phyloP scores from a whole-genome alignment of 2,329 filamentous ascomycete species.

The Hymenoscyphus repandus region DNA sequence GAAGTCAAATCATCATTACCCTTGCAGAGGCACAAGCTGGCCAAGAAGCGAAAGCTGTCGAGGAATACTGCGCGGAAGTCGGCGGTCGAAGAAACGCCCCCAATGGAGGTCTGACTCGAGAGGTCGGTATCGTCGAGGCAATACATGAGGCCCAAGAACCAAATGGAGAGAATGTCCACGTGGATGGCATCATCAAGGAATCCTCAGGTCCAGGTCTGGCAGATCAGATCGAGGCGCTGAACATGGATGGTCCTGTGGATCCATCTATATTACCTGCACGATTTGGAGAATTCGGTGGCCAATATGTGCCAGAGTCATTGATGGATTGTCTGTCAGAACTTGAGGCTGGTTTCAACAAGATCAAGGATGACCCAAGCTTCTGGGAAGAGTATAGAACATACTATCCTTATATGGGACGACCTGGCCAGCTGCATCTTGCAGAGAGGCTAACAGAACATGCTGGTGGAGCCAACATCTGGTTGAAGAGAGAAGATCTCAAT shows the following conservation, averaged over 20 bases:
- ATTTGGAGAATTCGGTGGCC: conserved; percentile 93
- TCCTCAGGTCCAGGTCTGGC: conserved; percentile 24
- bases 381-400: conserved; percentile 96
- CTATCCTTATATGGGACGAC: conserved; percentile 95
- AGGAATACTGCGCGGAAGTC: conserved; percentile 79
- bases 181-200: conserved; percentile 59
- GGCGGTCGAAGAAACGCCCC: conserved; percentile 48
- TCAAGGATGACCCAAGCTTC: conserved; percentile 82
- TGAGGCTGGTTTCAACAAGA: conserved; percentile 83
- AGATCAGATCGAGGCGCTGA: conserved; percentile 65
- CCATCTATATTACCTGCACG: conserved; percentile 66
- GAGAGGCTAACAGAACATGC: conserved; percentile 83
- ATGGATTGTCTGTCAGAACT: conserved; percentile 95
- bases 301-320: conserved; percentile 94
- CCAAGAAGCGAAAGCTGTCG: conserved; percentile 64
- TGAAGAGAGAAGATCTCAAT: conserved; percentile 96
- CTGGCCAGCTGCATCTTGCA: conserved; percentile 85
- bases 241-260: conserved; percentile 42
- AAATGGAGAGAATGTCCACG: conserved; percentile 54
- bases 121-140: conserved; percentile 67
- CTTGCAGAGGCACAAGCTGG: conserved; percentile 64
- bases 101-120: conserved; percentile 42
- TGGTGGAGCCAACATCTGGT: conserved; percentile 91
- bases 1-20: conserved; percentile 86
- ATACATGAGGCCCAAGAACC: conserved; percentile 56